phyloP scores from a whole-genome alignment of 176 grass and related monocot genomes.

The Leersia perrieri region DNA sequence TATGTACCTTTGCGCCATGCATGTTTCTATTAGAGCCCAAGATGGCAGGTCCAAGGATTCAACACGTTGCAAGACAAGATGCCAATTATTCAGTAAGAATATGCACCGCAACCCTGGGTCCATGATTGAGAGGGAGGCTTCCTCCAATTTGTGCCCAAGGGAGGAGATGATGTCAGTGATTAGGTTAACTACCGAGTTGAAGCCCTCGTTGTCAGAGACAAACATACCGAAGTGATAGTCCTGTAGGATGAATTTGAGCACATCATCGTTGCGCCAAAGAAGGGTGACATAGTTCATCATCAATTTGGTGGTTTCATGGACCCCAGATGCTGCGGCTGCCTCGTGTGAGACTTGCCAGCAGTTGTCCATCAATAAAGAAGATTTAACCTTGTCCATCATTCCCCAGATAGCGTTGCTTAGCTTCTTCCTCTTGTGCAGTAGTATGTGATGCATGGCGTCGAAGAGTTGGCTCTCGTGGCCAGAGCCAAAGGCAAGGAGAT shows the following conservation, averaged over 20 bases:
- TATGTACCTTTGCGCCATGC: background rate
- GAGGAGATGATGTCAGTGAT: background rate
- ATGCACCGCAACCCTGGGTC: background rate
- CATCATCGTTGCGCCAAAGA: background rate
- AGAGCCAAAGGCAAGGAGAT: background rate
- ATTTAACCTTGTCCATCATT: background rate
- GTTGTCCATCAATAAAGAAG: background rate
- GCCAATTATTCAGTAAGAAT: constrained; percentile 22
- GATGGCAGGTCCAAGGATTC: background rate
- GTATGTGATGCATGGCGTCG: background rate
- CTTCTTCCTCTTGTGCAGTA: constrained; percentile 3
- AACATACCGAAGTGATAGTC: background rate
- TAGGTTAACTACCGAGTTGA: background rate
- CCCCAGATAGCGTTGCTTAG: constrained; percentile 6
- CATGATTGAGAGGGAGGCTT: background rate
- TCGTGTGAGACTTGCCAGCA: background rate
- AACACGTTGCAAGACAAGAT: background rate
- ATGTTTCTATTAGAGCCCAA: background rate
- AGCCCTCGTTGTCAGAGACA: background rate
- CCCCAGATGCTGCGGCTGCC: background rate
- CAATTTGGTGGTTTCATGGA: background rate
- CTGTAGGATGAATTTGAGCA: background rate
- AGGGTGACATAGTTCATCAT: constrained; percentile 14
- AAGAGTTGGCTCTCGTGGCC: background rate
- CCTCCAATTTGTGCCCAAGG: background rate